These are phyloP conservation scores for Blastomyces emzantsi DNA, from an alignment of 2,329 filamentous ascomycete genomes.

Conservation along the genomic window DNA sequence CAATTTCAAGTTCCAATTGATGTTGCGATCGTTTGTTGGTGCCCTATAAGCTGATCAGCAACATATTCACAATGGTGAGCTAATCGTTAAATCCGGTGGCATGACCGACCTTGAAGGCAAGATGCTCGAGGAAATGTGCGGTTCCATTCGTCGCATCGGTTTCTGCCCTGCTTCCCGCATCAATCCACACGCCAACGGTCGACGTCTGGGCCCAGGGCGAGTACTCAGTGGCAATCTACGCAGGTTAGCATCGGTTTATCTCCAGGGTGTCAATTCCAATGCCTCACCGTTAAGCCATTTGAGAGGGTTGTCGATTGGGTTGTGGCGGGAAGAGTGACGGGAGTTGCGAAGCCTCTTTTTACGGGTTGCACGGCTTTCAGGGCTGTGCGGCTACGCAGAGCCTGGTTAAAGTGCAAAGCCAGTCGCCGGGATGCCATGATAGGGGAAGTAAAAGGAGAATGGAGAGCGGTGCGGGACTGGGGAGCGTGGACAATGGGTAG, in stretches of 20 bases:
- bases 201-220: constrained; percentile 97
- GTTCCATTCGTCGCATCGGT: constrained; percentile 98
- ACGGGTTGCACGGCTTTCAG: constrained; percentile 68
- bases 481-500: constrained; percentile 36
- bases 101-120: constrained; percentile 86
- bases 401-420: constrained; percentile 86
- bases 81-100: background rate
- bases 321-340: constrained; percentile 61
- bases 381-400: constrained; percentile 78
- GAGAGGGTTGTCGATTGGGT: constrained; percentile 93
- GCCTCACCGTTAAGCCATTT: constrained; percentile 83
- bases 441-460: constrained; percentile 33
- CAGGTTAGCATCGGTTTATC: constrained; percentile 24
- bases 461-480: constrained; percentile 33
- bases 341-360: constrained; percentile 83
- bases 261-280: constrained; percentile 22
- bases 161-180: constrained; percentile 95
- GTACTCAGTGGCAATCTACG: constrained; percentile 91
- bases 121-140: constrained; percentile 98
- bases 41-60: constrained; percentile 45
- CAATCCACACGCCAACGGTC: constrained; percentile 98
- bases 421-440: constrained; percentile 94
- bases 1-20: constrained; percentile 97
- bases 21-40: constrained; percentile 91
- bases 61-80: background rate